phyloP scores from a whole-genome alignment of 768 basidiomycete species.

The Boletales sp. region DNA sequence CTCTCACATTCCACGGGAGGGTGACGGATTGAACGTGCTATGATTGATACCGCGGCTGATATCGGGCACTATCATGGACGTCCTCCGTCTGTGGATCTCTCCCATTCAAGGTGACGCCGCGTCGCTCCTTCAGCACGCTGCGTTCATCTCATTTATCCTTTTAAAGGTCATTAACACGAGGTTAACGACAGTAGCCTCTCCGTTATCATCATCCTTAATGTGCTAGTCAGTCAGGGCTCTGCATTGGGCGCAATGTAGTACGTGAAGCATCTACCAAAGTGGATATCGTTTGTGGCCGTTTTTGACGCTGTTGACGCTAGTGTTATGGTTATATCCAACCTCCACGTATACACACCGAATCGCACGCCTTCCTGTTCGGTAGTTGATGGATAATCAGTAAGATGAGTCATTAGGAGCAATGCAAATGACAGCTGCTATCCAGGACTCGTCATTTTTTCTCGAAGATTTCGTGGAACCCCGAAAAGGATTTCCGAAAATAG shows the following conservation, averaged over 20 bases:
- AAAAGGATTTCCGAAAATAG: neutral
- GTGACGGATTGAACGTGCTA: neutral
- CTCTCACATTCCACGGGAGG: too few relatives aligned
- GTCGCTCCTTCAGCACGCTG: neutral
- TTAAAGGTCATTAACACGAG: neutral
- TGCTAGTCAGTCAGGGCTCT: too few relatives aligned
- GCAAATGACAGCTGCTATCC: neutral
- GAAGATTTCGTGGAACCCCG: neutral
- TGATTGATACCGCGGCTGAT: neutral
- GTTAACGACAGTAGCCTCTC: neutral
- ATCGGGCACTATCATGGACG: neutral
- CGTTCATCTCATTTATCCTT: neutral
- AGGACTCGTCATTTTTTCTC: neutral
- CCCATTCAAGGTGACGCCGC: neutral
- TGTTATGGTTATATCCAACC: too few relatives aligned
- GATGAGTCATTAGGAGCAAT: neutral
- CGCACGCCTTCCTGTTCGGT: too few relatives aligned
- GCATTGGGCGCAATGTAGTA: too few relatives aligned
- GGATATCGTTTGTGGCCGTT: too few relatives aligned
- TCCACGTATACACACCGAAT: too few relatives aligned
- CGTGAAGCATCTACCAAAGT: too few relatives aligned
- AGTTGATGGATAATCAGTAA: neutral
- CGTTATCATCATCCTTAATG: neutral
- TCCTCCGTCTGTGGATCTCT: neutral
- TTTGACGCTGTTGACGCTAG: too few relatives aligned